Base-by-base conservation (phyloP, 1,284 basidiomycete species). In the Tremellales sp. region DNA sequence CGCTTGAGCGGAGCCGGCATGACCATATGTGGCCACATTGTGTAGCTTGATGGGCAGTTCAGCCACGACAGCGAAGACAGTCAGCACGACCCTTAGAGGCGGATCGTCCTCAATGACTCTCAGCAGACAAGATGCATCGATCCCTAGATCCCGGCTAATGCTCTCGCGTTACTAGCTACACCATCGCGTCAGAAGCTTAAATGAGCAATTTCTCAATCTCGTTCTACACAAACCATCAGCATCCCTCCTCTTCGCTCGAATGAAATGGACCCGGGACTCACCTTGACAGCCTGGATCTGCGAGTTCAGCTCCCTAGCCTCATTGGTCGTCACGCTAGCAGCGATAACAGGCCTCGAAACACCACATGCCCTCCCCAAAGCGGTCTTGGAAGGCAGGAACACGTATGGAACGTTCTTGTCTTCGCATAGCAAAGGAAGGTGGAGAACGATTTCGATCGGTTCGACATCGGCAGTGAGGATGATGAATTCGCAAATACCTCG, bases 401-500 rank as follows among this genome's bases (percentile, higher is more conserved):
- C 81, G 77, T 97, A 97, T 12, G 89, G 89, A 42, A 97, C 92
- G 78, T 96, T 96, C 90, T 99, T 99, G 80, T 99, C 96, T 77
- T 99, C 96, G 73, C 96, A 99, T 39, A 99, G 81, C 48, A 99
- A 80, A 40, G 96, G 96, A 24, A 98, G 84, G 76, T 98, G 96
- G 58, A 99, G 83, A 44, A 99, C 79, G 72, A 99, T 98, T 75
- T 98, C 94, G 67, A 99, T 83, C 45, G 94, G 94, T 76, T 98
- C 93, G 41, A 94, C 94, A 68, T 96, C 91, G 55, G 92, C 96
- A 52, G 96, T 96, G 77, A 99, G 81, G 68, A 99, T 84, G 76
- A 98, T 94, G 77, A 99, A 90, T 78, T 98, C 96, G 64, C 92
- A 89, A 66, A 97, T 93, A 78, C 96, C 94, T 70, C 96, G 89